Evolutionary conservation across 2,329 filamentous ascomycete genomes (phyloP).

Genomic region (Colletotrichum sp.): DNA sequence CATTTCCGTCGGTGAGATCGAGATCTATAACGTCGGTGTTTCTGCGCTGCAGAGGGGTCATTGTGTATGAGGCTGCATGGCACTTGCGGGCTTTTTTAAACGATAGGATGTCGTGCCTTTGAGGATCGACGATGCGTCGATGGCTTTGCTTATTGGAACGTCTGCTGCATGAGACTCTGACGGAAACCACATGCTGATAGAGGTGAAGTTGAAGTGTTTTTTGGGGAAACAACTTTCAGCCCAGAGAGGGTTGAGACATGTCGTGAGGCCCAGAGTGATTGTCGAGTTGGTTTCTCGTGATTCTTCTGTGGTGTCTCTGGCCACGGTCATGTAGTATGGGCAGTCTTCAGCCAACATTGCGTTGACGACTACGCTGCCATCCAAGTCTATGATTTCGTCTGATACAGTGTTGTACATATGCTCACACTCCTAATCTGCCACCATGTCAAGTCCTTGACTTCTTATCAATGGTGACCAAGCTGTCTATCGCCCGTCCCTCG

Average conservation of each 20-base stretch:
- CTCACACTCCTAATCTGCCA: neutral
- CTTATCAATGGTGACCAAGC: slow-evolving; percentile 42
- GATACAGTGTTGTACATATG: neutral
- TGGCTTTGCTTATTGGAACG: neutral
- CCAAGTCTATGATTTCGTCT: neutral
- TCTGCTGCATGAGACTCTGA: neutral
- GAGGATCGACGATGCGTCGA: neutral
- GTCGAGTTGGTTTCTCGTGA: neutral
- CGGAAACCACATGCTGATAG: neutral
- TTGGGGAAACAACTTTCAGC: neutral
- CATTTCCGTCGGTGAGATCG: neutral
- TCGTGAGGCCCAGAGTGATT: neutral
- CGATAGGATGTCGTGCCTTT: neutral
- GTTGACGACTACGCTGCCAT: neutral
- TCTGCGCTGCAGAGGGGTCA: neutral
- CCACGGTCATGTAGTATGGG: neutral
- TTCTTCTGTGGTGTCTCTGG: neutral
- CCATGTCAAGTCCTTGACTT: neutral
- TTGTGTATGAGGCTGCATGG: neutral
- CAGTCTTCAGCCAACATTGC: neutral
- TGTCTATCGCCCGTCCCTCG: slow-evolving; percentile 62
- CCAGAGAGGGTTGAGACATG: neutral
- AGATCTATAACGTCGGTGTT: neutral
- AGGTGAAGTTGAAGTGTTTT: neutral
- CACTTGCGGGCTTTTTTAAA: neutral